Conservation (phyloP, 768 basidiomycete species). For the Cubamyces sp. region DNA sequence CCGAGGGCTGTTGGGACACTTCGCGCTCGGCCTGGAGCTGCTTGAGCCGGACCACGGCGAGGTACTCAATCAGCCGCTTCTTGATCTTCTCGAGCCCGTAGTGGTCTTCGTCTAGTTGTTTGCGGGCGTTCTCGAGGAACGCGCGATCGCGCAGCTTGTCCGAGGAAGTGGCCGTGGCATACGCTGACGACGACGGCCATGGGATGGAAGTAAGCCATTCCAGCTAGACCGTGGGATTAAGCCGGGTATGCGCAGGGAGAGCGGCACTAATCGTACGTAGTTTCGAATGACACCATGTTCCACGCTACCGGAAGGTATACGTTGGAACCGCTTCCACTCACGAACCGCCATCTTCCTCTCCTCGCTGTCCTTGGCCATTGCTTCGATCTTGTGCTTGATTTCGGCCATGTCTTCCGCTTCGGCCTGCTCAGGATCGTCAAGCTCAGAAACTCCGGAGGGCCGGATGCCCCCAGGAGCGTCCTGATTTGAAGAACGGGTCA, state of each 20-base stretch:
- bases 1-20: conserved; percentile 16
- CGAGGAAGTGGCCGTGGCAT: conserved; percentile 28
- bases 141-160: conserved; percentile 52
- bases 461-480: conserved; percentile 5
- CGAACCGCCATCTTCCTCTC: conserved; percentile 81
- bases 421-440: conserved; percentile 78
- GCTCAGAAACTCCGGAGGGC: conserved; percentile 45
- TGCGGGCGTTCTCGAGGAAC: conserved; percentile 72
- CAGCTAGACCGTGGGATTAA: conserved; percentile 48
- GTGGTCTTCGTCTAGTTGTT: conserved; percentile 87
- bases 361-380: conserved; percentile 72
- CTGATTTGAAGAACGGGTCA: conserved; percentile 41
- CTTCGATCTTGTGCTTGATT: conserved; percentile 72
- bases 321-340: conserved; percentile 83
- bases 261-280: conserved; percentile 56
- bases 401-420: conserved; percentile 83
- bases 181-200: conserved; percentile 55
- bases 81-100: conserved; percentile 94
- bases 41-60: conserved; percentile 78
- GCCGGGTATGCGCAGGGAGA: not conserved
- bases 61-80: conserved; percentile 87
- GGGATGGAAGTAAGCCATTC: conserved; percentile 90
- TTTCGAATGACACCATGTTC: conserved; percentile 88
- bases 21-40: conserved; percentile 38
- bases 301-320: conserved; percentile 88